These are phyloP conservation scores for Hyphodiscus hymeniophilus DNA, from an alignment of 495 filamentous ascomycete genomes.

Conservation along the genomic window DNA sequence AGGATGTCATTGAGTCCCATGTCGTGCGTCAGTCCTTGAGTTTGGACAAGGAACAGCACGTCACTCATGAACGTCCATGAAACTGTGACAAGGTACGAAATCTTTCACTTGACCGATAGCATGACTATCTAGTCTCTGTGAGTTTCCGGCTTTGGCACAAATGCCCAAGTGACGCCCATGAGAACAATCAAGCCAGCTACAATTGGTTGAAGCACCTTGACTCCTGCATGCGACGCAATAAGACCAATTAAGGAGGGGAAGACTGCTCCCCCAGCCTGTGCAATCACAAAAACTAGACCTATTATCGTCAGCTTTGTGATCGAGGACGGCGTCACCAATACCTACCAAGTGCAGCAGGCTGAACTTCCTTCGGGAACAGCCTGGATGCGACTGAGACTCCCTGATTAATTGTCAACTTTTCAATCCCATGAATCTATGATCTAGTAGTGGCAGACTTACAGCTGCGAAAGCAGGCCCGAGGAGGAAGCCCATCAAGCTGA, in stretches of 20 bases:
- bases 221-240: slow-evolving; percentile 36
- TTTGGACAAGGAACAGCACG: no score
- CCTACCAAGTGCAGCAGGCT: slow-evolving; percentile 27
- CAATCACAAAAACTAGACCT: slow-evolving; percentile 38
- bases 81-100: no score
- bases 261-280: slow-evolving; percentile 39
- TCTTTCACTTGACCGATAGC: no score
- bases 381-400: slow-evolving; percentile 31
- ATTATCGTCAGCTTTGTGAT: neutral
- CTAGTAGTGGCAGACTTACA: slow-evolving; percentile 18
- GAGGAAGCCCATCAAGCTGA: slow-evolving; percentile 66
- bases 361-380: slow-evolving; percentile 34
- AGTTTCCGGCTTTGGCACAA: slow-evolving; percentile 27
- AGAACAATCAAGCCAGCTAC: slow-evolving; percentile 37
- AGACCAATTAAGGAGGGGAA: slow-evolving; percentile 44
- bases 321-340: neutral
- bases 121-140: neutral
- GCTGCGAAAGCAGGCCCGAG: slow-evolving; percentile 42
- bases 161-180: slow-evolving; percentile 34
- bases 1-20: no score
- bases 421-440: neutral
- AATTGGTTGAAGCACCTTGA: slow-evolving; percentile 42
- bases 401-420: slow-evolving; percentile 13
- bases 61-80: no score
- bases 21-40: no score